These are phyloP conservation scores for Sanghuangporus sanghuang DNA, from an alignment of 1,284 basidiomycete genomes.

Conservation along the genomic window DNA sequence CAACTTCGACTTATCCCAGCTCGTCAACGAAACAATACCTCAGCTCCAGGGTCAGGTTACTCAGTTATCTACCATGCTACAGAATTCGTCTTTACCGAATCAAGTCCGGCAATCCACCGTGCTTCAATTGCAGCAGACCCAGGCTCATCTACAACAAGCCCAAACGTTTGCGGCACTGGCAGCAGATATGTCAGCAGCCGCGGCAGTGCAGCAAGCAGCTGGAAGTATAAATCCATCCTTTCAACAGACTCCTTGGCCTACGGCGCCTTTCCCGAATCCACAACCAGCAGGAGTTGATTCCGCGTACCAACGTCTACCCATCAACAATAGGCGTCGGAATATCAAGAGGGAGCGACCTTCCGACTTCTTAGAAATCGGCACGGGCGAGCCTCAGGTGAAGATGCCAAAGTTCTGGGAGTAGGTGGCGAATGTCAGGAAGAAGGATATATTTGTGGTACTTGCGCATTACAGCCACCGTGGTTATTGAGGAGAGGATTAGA, in stretches of 20 bases:
- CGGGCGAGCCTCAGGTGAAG: conserved; percentile 53
- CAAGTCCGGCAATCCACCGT: conserved; percentile 73
- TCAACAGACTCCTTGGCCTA: conserved; percentile 30
- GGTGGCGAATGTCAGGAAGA: conserved; percentile 2
- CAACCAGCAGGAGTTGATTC: conserved; percentile 66
- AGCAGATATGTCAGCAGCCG: conserved; percentile 24
- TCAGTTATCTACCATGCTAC: conserved; percentile 70
- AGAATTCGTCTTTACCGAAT: conserved; percentile 64
- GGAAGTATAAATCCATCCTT: conserved; percentile 20
- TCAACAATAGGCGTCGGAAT: conserved; percentile 71
- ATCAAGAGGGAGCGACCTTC: conserved; percentile 76
- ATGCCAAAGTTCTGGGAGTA: conserved; percentile 73
- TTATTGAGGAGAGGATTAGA: too few species aligned
- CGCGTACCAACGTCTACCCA: conserved; percentile 75
- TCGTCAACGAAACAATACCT: conserved; percentile 65
- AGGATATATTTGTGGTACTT: background rate
- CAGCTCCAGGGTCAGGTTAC: conserved; percentile 75
- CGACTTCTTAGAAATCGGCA: conserved; percentile 72
- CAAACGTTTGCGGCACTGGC: conserved; percentile 61
- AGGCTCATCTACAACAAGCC: conserved; percentile 71
- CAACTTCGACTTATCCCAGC: conserved; percentile 62
- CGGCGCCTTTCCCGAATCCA: conserved; percentile 48
- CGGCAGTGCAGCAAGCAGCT: conserved; percentile 27
- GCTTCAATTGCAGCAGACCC: conserved; percentile 70
- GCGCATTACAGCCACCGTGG: background rate